phyloP scores from a whole-genome alignment of 2,329 filamentous ascomycete genomes.

The Pezicula radicicola region DNA sequence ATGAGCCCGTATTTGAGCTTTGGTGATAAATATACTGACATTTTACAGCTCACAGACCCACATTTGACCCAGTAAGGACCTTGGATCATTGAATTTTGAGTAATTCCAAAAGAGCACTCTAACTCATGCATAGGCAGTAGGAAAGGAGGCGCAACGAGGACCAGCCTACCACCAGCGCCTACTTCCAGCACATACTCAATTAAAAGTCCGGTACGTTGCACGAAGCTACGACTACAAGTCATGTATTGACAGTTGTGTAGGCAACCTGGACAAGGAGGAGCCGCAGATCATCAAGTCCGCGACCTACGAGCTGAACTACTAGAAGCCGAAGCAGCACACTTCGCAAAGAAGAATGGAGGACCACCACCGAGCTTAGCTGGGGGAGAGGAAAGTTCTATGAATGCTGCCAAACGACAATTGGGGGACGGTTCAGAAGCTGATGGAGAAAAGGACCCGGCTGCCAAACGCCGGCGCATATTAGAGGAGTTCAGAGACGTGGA shows the following conservation, averaged over 20 bases:
- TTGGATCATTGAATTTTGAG: no score
- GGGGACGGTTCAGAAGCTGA: slow-evolving; percentile 43
- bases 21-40: slow-evolving; percentile 11
- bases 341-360: slow-evolving; percentile 75
- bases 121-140: slow-evolving; percentile 62
- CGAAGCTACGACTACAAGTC: neutral
- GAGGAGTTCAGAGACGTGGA: slow-evolving; percentile 88
- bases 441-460: slow-evolving; percentile 65
- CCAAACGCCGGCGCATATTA: slow-evolving; percentile 81
- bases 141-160: slow-evolving; percentile 91
- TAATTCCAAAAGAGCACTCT: slow-evolving; percentile 11
- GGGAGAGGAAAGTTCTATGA: slow-evolving; percentile 52
- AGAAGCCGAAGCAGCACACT: slow-evolving; percentile 83
- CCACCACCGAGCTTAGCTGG: slow-evolving; percentile 37
- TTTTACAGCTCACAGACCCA: slow-evolving; percentile 71
- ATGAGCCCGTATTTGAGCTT: slow-evolving; percentile 4
- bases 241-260: slow-evolving; percentile 34
- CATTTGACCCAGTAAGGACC: slow-evolving; percentile 80
- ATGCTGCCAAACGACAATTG: slow-evolving; percentile 61
- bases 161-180: slow-evolving; percentile 96
- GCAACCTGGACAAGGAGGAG: slow-evolving; percentile 86
- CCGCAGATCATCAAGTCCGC: slow-evolving; percentile 64
- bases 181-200: slow-evolving; percentile 85
- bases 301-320: slow-evolving; percentile 90
- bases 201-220: slow-evolving; percentile 71